Conservation (phyloP, 1,139 yeast genomes). For the Scheffersomyces illinoinensis region DNA sequence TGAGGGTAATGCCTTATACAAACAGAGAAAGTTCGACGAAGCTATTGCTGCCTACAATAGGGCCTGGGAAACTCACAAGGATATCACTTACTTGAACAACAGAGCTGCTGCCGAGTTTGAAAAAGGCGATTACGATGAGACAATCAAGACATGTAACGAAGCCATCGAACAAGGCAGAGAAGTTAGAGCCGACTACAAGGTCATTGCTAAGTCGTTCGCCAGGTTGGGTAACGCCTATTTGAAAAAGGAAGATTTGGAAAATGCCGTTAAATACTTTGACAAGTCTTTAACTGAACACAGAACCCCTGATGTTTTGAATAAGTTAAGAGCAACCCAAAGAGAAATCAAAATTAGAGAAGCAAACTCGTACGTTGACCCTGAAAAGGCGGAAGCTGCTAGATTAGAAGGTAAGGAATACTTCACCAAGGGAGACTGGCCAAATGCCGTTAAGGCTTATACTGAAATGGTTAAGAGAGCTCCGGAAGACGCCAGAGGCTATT, state of each 20-base stretch:
- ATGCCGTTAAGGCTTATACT: slow-evolving; percentile 89
- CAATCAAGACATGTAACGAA: slow-evolving; percentile 74
- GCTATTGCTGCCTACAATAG: slow-evolving; percentile 83
- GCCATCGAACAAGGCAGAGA: slow-evolving; percentile 93
- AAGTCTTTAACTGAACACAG: slow-evolving; percentile 96
- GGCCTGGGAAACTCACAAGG: slow-evolving; percentile 83
- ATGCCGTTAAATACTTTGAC: slow-evolving; percentile 80
- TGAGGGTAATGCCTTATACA: slow-evolving; percentile 84
- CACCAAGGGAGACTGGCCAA: slow-evolving; percentile 94
- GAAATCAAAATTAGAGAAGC: slow-evolving; percentile 78
- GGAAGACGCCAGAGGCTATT: slow-evolving; percentile 93
- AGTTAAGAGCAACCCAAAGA: slow-evolving; percentile 85
- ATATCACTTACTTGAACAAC: slow-evolving; percentile 92
- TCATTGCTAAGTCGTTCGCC: slow-evolving; percentile 89
- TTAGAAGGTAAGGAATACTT: slow-evolving; percentile 87
- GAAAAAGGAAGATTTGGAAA: slow-evolving; percentile 69
- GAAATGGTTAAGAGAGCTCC: slow-evolving; percentile 98
- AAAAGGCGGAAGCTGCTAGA: slow-evolving; percentile 93
- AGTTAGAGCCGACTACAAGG: slow-evolving; percentile 85
- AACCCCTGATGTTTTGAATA: slow-evolving; percentile 88
- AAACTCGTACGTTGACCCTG: slow-evolving; percentile 80
- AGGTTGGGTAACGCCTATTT: slow-evolving; percentile 83
- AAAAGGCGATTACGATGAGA: slow-evolving; percentile 86
- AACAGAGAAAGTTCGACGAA: slow-evolving; percentile 85
- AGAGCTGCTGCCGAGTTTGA: slow-evolving; percentile 98